These are phyloP conservation scores for Xylaria palmicola DNA, from an alignment of 495 filamentous ascomycete species.

Conservation along the genomic window DNA sequence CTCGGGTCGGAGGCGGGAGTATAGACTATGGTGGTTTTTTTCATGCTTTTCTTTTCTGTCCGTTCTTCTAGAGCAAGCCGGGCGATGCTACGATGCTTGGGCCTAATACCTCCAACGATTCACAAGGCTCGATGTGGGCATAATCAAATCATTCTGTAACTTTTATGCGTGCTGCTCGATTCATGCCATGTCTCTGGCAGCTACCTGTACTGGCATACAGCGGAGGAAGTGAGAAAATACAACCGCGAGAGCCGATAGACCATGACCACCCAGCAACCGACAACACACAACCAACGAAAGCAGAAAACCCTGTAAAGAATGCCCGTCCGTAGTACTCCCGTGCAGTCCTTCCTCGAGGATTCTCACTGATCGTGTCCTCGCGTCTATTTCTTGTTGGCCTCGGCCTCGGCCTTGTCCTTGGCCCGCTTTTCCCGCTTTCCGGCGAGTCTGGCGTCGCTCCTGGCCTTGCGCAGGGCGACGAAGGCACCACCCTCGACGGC, in stretches of 20 bases:
- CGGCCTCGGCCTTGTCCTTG: constrained; percentile 87
- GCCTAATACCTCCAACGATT: constrained; percentile 21
- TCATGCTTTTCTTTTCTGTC: constrained; percentile 23
- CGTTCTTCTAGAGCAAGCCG: constrained; percentile 36
- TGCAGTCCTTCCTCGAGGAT: constrained; percentile 25
- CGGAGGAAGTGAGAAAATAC: constrained; percentile 6
- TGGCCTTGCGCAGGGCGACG: constrained; percentile 77
- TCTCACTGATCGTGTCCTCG: constrained; percentile 16
- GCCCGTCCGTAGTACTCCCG: constrained; percentile 35
- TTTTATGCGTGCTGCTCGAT: constrained; percentile 8
- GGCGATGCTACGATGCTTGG: constrained; percentile 35
- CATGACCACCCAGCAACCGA: constrained; percentile 34
- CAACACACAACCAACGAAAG: constrained; percentile 35
- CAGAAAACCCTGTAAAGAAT: constrained; percentile 40
- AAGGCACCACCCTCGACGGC: constrained; percentile 77
- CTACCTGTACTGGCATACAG: constrained; percentile 8
- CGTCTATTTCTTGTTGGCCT: constrained; percentile 84
- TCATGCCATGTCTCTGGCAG: constrained; percentile 18
- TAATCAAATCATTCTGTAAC: constrained; percentile 14
- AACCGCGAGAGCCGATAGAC: constrained; percentile 28
- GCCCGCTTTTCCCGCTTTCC: constrained; percentile 91
- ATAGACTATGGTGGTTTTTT: constrained; percentile 4
- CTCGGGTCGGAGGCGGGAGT: neutral
- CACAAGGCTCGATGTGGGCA: neutral
- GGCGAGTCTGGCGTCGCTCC: constrained; percentile 76